A percentile compares a stretch with the other conserved stretches of the same genome.
These are phyloP conservation scores for Rhizomucor pusillus DNA, from an alignment of 371 early-diverging fungal genomes.

Conservation along the genomic window DNA sequence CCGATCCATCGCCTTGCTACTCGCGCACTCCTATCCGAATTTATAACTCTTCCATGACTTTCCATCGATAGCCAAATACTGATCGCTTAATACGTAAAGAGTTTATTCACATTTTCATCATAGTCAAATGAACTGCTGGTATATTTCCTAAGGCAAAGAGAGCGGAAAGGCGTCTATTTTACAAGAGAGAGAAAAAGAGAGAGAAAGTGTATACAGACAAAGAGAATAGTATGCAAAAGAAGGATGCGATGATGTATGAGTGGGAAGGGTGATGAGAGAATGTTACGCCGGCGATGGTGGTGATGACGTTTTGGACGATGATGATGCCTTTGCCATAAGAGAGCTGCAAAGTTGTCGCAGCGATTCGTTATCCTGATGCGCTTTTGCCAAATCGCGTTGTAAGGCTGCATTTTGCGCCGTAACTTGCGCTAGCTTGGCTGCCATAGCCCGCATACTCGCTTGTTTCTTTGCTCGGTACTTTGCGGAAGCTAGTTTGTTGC, in stretches of 20 bases:
- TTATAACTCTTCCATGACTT: too few species aligned
- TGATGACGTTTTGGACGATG: not conserved
- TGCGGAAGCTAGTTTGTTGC: slow-evolving; percentile 64
- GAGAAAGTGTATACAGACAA: not conserved
- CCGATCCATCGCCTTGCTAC: too few species aligned
- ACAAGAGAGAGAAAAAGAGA: not conserved
- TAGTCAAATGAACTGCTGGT: not conserved
- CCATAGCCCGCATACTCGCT: slow-evolving; percentile 40
- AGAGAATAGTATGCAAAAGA: not conserved
- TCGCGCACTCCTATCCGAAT: too few species aligned
- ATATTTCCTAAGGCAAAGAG: not conserved
- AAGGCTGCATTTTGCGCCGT: slow-evolving; percentile 32
- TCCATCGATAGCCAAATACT: too few species aligned
- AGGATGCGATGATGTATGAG: not conserved
- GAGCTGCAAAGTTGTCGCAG: slow-evolving; percentile 31
- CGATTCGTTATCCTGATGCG: slow-evolving; percentile 32
- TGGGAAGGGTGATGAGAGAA: not conserved
- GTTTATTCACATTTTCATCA: not conserved
- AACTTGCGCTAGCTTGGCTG: slow-evolving; percentile 23
- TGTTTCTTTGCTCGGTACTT: slow-evolving; percentile 66
- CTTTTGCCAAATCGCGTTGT: slow-evolving; percentile 28
- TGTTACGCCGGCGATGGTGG: not conserved
- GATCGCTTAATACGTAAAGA: too few species aligned
- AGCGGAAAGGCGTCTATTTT: not conserved
- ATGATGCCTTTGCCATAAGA: slow-evolving; percentile 5